Percentiles rank a stretch among this genome's conserved stretches.
These are phyloP conservation scores for Ophiocordyceps camponoti-rufipedis DNA, from an alignment of 2,329 filamentous ascomycete genomes.

Conservation along the genomic window DNA sequence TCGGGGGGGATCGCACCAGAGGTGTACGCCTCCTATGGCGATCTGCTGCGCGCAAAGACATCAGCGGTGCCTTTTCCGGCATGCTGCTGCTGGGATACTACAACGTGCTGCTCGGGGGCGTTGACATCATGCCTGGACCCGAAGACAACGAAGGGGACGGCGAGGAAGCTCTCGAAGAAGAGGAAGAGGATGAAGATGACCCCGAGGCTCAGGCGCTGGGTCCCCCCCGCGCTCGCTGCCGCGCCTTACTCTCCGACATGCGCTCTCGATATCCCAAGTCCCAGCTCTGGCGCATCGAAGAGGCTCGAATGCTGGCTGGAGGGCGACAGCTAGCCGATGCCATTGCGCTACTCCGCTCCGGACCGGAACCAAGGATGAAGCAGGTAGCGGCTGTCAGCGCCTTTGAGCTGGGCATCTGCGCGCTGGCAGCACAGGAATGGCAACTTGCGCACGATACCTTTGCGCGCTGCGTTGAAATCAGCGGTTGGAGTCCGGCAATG, in stretches of 20 bases:
- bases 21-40: conserved; percentile 83
- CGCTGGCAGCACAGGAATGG: conserved; percentile 68
- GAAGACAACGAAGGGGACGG: conserved; percentile 31
- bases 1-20: conserved; percentile 69
- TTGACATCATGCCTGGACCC: conserved; percentile 59
- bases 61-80: conserved; percentile 82
- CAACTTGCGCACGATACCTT: conserved; percentile 57
- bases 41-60: conserved; percentile 66
- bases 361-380: conserved; percentile 54
- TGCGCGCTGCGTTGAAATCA: conserved; percentile 55
- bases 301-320: conserved; percentile 58
- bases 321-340: conserved; percentile 49
- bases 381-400: conserved; percentile 72
- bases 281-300: conserved; percentile 73
- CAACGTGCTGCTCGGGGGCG: conserved; percentile 68
- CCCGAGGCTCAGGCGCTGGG: conserved; percentile 30
- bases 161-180: conserved; percentile 25
- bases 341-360: conserved; percentile 42
- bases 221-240: conserved; percentile 53
- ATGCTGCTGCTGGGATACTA: conserved; percentile 73
- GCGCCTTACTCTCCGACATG: conserved; percentile 53
- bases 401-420: conserved; percentile 67
- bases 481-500: conserved; percentile 77
- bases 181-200: conserved; percentile 35
- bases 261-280: conserved; percentile 62